Conservation (phyloP, 176 grass and related monocot species). For the bread wheat (Triticum aestivum) region IWGSC_CS_RefSeq_v2.1 NC_057806.1:376331781-376332280, state of each 20-base stretch:
- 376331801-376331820: constrained; percentile 7
- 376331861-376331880: neutral
- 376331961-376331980: constrained; percentile 26
- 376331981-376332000: neutral
- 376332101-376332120: constrained; percentile 15
- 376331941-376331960: neutral
- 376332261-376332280: constrained; percentile 2
- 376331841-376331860: constrained; percentile 5
- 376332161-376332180: neutral
- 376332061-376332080: constrained; percentile 1
- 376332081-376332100: constrained; percentile 2
- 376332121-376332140: neutral
- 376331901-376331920: neutral
- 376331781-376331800: constrained; percentile 4
- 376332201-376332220: neutral
- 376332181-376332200: neutral
- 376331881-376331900: neutral
- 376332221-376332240: neutral
- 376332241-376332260: neutral
- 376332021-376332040: neutral
- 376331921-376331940: constrained; percentile 15
- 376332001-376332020: neutral
- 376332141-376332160: neutral
- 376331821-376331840: neutral
- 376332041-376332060: constrained; percentile 3